These are phyloP conservation scores for Papiliotrema flavescens DNA, from an alignment of 1,284 basidiomycete genomes.

Conservation along the genomic window DNA sequence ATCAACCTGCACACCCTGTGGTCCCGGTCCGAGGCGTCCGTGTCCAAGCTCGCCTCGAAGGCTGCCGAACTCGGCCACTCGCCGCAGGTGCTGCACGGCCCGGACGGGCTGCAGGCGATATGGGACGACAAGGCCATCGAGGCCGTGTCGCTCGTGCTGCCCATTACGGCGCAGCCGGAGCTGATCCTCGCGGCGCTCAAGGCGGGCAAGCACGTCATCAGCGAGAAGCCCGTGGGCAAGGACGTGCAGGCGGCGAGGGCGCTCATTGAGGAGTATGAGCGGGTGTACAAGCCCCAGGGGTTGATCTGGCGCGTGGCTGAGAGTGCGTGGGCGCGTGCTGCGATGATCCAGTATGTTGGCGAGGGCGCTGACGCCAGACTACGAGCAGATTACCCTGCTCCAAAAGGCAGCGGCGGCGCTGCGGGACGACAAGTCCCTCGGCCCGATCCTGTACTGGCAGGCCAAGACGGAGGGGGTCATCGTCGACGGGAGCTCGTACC, in stretches of 20 bases:
- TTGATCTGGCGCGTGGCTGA: constrained; percentile 81
- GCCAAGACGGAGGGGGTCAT: constrained; percentile 57
- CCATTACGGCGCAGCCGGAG: constrained; percentile 68
- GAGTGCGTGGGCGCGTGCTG: constrained; percentile 53
- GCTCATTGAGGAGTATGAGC: constrained; percentile 65
- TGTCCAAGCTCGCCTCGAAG: constrained; percentile 52
- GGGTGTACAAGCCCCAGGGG: constrained; percentile 61
- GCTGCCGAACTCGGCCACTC: constrained; percentile 30
- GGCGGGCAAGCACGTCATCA: constrained; percentile 79
- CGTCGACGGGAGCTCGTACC: constrained; percentile 64
- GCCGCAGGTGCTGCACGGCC: constrained; percentile 59
- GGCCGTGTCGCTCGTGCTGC: constrained; percentile 70
- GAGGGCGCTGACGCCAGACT: constrained; percentile 53
- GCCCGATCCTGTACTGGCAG: constrained; percentile 46
- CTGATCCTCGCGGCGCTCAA: constrained; percentile 57
- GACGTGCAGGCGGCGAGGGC: constrained; percentile 62
- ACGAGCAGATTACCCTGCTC: constrained; percentile 64
- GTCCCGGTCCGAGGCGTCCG: constrained; percentile 68
- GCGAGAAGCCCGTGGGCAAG: constrained; percentile 72
- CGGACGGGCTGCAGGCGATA: constrained; percentile 59
- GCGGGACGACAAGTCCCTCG: constrained; percentile 63
- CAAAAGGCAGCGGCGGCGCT: constrained; percentile 55
- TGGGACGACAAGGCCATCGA: constrained; percentile 63
- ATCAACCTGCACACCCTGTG: constrained; percentile 64
- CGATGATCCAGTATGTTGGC: background rate